phyloP scores from a whole-genome alignment of 2,329 filamentous ascomycete species.

The Fusarium udum region DNA sequence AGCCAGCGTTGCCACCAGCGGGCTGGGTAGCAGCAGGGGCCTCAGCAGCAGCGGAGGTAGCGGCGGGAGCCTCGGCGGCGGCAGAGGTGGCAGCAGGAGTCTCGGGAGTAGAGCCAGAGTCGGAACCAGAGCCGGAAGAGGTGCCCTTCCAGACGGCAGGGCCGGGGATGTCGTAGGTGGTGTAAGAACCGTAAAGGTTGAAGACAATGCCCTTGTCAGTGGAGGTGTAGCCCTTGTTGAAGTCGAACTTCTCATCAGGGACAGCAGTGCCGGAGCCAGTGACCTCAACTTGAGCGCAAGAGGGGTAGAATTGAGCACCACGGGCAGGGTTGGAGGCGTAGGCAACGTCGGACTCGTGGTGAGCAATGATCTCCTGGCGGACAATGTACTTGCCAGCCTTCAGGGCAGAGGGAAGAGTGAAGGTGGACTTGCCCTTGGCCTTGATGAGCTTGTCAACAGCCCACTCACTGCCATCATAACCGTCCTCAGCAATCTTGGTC shows the following conservation, averaged over 20 bases:
- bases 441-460: slow-evolving; percentile 55
- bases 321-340: slow-evolving; percentile 47
- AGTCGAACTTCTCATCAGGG: slow-evolving; percentile 56
- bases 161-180: slow-evolving; percentile 49
- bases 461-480: slow-evolving; percentile 54
- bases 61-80: slow-evolving; percentile 10
- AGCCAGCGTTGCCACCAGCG: slow-evolving; percentile 6
- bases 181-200: slow-evolving; percentile 62
- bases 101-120: slow-evolving; percentile 8
- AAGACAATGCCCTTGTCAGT: slow-evolving; percentile 66
- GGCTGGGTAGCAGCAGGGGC: slow-evolving; percentile 31
- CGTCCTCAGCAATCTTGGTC: slow-evolving; percentile 56
- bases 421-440: slow-evolving; percentile 57
- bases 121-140: slow-evolving; percentile 28
- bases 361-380: slow-evolving; percentile 65
- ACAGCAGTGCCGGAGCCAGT: slow-evolving; percentile 55
- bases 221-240: slow-evolving; percentile 65
- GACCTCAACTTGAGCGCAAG: slow-evolving; percentile 69
- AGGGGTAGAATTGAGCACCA: slow-evolving; percentile 59
- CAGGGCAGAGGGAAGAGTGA: slow-evolving; percentile 57
- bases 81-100: slow-evolving; percentile 17
- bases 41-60: slow-evolving; percentile 29
- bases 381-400: slow-evolving; percentile 63
- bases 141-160: slow-evolving; percentile 45
- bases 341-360: slow-evolving; percentile 55